These are phyloP conservation scores for Pisolithus microcarpus DNA, from an alignment of 768 basidiomycete genomes.

Conservation along the genomic window DNA sequence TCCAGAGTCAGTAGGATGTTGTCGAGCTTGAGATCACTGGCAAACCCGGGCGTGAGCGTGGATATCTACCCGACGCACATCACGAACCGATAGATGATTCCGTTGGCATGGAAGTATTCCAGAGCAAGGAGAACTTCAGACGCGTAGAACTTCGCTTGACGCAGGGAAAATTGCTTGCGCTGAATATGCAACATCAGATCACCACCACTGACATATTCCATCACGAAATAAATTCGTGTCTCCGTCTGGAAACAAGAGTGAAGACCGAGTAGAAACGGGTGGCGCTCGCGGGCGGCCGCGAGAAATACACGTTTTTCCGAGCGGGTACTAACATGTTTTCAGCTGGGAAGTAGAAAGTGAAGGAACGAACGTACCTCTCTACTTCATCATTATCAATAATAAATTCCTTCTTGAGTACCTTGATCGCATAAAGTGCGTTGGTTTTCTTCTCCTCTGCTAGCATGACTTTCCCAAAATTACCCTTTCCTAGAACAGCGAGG, in stretches of 20 bases:
- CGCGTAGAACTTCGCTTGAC: constrained; percentile 98
- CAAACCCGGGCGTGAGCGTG: background rate
- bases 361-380: constrained; percentile 62
- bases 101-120: constrained; percentile 97
- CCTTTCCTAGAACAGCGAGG: constrained; percentile 95
- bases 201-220: constrained; percentile 99
- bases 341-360: constrained; percentile 1
- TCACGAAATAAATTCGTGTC: constrained; percentile 98
- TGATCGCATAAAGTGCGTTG: constrained; percentile 91
- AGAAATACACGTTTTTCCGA: constrained; percentile 99
- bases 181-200: constrained; percentile 99
- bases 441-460: constrained; percentile 95
- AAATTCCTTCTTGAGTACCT: constrained; percentile 99
- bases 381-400: constrained; percentile 99
- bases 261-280: constrained; percentile 93
- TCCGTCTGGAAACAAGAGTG: constrained; percentile 99
- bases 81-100: constrained; percentile 93
- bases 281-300: constrained; percentile 92
- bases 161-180: constrained; percentile 95
- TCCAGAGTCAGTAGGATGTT: constrained; percentile 96
- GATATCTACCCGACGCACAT: background rate
- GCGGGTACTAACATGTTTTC: constrained; percentile 65
- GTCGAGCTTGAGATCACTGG: constrained; percentile 92
- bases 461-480: constrained; percentile 99
- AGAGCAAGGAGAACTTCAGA: constrained; percentile 92